Base-by-base conservation (phyloP, 345 rosid genomes). In the Citrus mangshanensis region DNA sequence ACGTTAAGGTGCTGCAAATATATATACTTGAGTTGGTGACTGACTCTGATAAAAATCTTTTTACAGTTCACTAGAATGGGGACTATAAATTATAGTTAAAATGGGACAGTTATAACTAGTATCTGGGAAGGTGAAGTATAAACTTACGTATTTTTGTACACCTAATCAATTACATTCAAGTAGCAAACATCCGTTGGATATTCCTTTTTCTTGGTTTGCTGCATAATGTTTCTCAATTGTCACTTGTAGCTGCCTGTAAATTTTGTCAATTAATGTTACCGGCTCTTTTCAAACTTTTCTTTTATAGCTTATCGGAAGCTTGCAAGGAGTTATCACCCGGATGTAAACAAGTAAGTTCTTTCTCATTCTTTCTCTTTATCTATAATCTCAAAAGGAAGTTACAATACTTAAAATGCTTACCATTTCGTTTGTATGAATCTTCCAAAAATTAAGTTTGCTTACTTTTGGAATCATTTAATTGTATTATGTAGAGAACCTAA, bases 321-420 rank as follows among this genome's bases (percentile, higher is more conserved):
- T 66, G 99, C 98, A 9, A 90, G 99, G 88, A 94, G 81, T 85
- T 93, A 87, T 79, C 99, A 97, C 87, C 99, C 98, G 7, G 99
- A 97, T 75, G 98, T 97, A 74, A 97, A 97, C 90, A 97, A 97
- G 98, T 94, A 77, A 91, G 95, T 86, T 40, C 27, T 66, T 19
- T 34, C 30, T 54, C 24, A 94, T 86, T 40, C 27, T 66, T 19
- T 34, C 30, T 54, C 30, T 62, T 25, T 27, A 25, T 38, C 8
- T 68, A 59, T 59, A 14, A 12, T 65, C 25, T 38, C 70, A 4
- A 35, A 35, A 66, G n/a, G 13, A 38, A 72, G 75, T 46, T 32
- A 42, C 68, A n/a, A 25, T 68, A 3, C 18, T 28, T 58, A 25
- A 21, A 60, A 28, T 75, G 59, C 72, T 66, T 68, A 18, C 71